Conservation (phyloP, 306 rosid species). For the Inga leiocalycina region DNA sequence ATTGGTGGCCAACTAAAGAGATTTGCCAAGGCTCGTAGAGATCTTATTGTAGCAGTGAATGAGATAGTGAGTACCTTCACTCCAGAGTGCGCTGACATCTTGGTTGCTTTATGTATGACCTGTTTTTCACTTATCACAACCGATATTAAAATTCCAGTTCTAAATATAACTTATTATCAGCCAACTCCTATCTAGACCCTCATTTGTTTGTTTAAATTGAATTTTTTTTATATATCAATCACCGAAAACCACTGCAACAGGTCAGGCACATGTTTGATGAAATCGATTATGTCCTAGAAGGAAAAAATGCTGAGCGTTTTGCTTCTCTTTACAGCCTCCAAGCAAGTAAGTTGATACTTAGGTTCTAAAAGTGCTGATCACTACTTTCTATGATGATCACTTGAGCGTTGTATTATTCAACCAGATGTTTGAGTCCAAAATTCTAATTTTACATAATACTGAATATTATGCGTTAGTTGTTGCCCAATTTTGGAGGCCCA, state of each 20-base stretch:
- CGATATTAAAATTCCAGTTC: constrained; percentile 1
- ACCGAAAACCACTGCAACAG: constrained; percentile 56
- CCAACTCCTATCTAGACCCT: constrained; percentile 21
- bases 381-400: constrained; percentile 24
- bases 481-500: constrained; percentile 1
- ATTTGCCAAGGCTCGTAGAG: constrained; percentile 90
- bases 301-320: constrained; percentile 90
- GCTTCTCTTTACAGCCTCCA: constrained; percentile 67
- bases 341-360: constrained; percentile 61
- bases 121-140: constrained; percentile 22
- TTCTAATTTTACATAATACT: constrained; percentile 24
- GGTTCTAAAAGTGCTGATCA: constrained; percentile 14
- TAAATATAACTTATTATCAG: neutral
- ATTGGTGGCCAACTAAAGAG: constrained; percentile 91
- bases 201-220: constrained; percentile 30
- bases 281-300: constrained; percentile 90
- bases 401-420: constrained; percentile 17
- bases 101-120: constrained; percentile 14
- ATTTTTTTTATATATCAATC: constrained; percentile 21
- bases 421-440: constrained; percentile 25
- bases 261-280: constrained; percentile 99
- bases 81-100: constrained; percentile 11
- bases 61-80: constrained; percentile 74
- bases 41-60: constrained; percentile 92
- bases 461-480: neutral